A percentile compares a stretch with the other conserved stretches of the same genome.
Conservation (phyloP, 305 asterid genomes). For the Solanum hybrid region DNA sequence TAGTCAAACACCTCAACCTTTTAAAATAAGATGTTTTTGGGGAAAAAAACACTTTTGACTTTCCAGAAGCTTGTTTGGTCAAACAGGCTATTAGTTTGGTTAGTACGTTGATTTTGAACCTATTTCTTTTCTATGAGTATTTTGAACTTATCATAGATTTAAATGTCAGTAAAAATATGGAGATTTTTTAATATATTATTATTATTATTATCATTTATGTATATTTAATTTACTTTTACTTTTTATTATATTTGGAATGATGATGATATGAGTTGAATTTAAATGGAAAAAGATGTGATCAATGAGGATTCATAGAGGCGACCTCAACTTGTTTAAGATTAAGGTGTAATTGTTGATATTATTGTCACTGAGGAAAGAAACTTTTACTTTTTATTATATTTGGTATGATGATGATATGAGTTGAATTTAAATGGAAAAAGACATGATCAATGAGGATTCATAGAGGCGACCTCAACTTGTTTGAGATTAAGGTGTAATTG, state of each 20-base stretch:
- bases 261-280: not conserved
- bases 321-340: not conserved
- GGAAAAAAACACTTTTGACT: not conserved
- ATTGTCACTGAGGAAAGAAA: not conserved
- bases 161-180: not conserved
- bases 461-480: not conserved
- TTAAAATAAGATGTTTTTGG: not conserved
- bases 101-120: not conserved
- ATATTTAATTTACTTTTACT: not conserved
- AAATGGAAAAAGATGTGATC: not conserved
- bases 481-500: not conserved
- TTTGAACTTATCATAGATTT: not conserved
- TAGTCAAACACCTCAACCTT: not conserved
- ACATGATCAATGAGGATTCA: not conserved
- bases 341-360: not conserved
- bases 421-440: not conserved
- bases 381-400: not conserved
- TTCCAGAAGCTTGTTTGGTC: not conserved
- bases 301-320: not conserved
- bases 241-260: not conserved
- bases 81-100: not conserved
- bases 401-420: not conserved
- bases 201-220: not conserved
- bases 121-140: not conserved
- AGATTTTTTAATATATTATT: not conserved